Base-by-base conservation (phyloP, 352 stramenopile species). In the Phytophthora capsici region DNA sequence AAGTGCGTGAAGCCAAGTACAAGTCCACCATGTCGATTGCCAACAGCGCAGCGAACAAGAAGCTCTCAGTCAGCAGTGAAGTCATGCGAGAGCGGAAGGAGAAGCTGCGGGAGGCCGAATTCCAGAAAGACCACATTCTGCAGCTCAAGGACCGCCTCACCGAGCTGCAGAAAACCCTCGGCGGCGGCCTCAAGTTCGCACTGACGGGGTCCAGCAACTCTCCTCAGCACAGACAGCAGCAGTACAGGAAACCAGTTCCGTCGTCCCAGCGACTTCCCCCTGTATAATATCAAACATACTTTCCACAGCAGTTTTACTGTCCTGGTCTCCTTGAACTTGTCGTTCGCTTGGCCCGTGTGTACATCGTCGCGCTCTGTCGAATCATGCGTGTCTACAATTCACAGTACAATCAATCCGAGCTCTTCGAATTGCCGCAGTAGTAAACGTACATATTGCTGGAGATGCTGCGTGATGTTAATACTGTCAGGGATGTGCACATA, bases 401-500 rank as follows among this genome's bases (percentile, higher is more conserved):
- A 43, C n/a, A 36, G 10, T 34, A 20, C 14, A 43, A 52, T 25
- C 6, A 37, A 36, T n/a, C 8, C 13, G 6, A 46, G 5, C 3
- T 14, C 49, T 46, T 57, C 22, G 22, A 36, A 22, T 45, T 14
- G 3, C 14, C 12, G 30, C 19, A 32, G 52, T 9, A 23, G 6
- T 17, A 25, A 14, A 75, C 77, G 43, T 66, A 93, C 85, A 44
- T 94, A 93, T 80, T 95, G 80, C 54, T 86, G 78, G 25, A 93
- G 80, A 43, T 92, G 84, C 50, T 85, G 77, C 22, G 80, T 80
- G 63, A 94, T 81, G 72, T 93, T 91, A 73, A 95, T 91, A 13
- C 83, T 80, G 66, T 96, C 85, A 4, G 88, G 88, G 26, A 96
- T 94, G 68, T 96, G 86, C 17, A 96, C 88, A 60, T 88, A 96